These are phyloP conservation scores for Typha latifolia DNA, from an alignment of 176 grass and related monocot genomes.

Conservation along the genomic window DNA sequence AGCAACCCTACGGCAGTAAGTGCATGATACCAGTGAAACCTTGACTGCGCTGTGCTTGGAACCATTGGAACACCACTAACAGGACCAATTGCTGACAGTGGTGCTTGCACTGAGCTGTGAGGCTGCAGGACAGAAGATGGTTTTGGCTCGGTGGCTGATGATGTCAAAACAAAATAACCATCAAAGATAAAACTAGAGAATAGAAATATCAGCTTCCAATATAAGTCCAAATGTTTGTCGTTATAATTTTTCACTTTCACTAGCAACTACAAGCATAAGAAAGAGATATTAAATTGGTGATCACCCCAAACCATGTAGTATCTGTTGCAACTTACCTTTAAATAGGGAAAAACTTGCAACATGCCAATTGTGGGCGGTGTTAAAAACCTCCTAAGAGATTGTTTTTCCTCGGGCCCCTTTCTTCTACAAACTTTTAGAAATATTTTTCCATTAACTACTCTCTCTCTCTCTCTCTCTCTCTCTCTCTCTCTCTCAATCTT, in stretches of 20 bases:
- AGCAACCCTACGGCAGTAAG: conserved; percentile 50
- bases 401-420: too few species aligned
- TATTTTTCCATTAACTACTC: too few species aligned
- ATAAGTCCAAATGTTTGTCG: background rate
- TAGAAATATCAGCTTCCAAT: background rate
- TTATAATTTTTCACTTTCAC: background rate
- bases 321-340: too few species aligned
- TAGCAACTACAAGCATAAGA: background rate
- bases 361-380: too few species aligned
- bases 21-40: conserved; percentile 61
- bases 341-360: too few species aligned
- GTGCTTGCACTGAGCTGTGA: conserved; percentile 23
- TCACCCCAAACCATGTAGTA: background rate
- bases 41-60: conserved; percentile 9
- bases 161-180: conserved; percentile 20
- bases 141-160: conserved; percentile 35
- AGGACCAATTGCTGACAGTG: conserved; percentile 26
- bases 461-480: too few species aligned
- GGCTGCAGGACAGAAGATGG: conserved; percentile 25
- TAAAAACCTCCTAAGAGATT: too few species aligned
- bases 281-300: background rate
- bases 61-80: conserved; percentile 15
- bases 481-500: too few species aligned
- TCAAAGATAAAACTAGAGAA: conserved; percentile 19
- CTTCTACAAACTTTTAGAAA: too few species aligned